Evolutionary conservation across 768 basidiomycete species (phyloP).

Genomic region (Lentinula guzmanii): DNA sequence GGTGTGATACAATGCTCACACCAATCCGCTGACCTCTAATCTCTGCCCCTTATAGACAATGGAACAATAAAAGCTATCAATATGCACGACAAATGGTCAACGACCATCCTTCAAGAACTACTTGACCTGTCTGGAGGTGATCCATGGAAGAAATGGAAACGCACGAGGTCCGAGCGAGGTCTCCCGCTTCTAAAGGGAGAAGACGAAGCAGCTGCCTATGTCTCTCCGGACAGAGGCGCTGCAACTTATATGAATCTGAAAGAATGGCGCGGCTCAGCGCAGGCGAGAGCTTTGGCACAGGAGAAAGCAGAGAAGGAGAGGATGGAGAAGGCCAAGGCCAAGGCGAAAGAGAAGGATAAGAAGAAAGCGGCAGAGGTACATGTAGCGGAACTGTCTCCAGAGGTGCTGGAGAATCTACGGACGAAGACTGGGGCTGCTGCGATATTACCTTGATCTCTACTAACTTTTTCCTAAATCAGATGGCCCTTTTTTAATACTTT

Average conservation of each 20-base stretch:
- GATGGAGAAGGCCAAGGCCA: slow-evolving; percentile 80
- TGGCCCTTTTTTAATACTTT: too few relatives aligned
- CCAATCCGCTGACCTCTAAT: slow-evolving; percentile 11
- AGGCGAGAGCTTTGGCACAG: not conserved
- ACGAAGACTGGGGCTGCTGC: slow-evolving; percentile 6
- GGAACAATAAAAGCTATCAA: slow-evolving; percentile 32
- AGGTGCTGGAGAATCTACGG: not conserved
- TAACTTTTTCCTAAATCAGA: not conserved
- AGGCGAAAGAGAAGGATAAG: slow-evolving; percentile 81
- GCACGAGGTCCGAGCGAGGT: slow-evolving; percentile 37
- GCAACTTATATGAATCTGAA: not conserved
- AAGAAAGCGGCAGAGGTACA: slow-evolving; percentile 56
- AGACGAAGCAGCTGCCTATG: slow-evolving; percentile 9
- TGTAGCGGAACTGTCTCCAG: not conserved
- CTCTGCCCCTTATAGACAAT: slow-evolving; percentile 31
- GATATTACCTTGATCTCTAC: not conserved
- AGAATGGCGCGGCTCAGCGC: not conserved
- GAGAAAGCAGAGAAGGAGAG: slow-evolving; percentile 35
- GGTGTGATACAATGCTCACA: slow-evolving; percentile 33
- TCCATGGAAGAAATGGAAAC: slow-evolving; percentile 52
- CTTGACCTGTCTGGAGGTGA: slow-evolving; percentile 63
- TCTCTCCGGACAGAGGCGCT: not conserved
- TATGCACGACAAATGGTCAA: slow-evolving; percentile 66
- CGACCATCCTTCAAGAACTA: slow-evolving; percentile 59
- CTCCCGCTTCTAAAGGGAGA: slow-evolving; percentile 44